Evolutionary conservation across 345 rosid species (phyloP), one percentile per base, ranked within the genome.

Genomic region (Camelina sativa): DNA sequence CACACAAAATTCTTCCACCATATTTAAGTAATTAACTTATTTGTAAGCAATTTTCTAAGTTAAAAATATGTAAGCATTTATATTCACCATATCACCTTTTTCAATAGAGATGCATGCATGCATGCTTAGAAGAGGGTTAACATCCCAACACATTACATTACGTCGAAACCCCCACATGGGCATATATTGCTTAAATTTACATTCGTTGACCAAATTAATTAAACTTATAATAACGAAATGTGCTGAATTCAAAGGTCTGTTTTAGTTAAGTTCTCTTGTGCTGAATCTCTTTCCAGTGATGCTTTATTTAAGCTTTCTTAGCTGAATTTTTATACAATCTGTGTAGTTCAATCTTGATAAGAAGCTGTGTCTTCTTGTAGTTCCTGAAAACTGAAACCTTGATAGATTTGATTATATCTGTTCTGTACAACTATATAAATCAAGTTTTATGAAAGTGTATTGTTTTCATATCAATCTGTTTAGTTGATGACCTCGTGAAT

Each of bases 351-450:
- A 15, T 43, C 9, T 34, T 34, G 46, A 32, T 56, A 54, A 34
- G 51, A 56, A 32, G 11, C 23, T 62, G 16, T 62, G 50, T 30
- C 20, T 59, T 43, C 16, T 59, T 59, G n/a, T 62, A 63, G 69
- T 13, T 23, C 15, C 20, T 50, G 28, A 11, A 62, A 50, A 17
- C 12, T 28, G 30, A 28, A 20, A 28, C 30, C 30, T 28, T 28
- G 30, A 28, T 28, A 4, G 4, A 28, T 54, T 32, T 64, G 28
- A 57, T 41, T 34, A 16, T 38, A 17, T 50, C 12, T 28, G 30
- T 28, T 48, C 50, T 40, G 11, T 13, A 7, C 25, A 20, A 23
- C 30, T 20, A 47, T 19, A 25, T 19, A 43, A 12, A 44, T 10
- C 57, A 60, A 19, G 32, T 52, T 51, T 25, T 67, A 22, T 38